Evolutionary conservation across 2,329 filamentous ascomycete genomes (phyloP), one percentile per base, ranked within the genome.

Genomic region (Diaporthe citri): DNA sequence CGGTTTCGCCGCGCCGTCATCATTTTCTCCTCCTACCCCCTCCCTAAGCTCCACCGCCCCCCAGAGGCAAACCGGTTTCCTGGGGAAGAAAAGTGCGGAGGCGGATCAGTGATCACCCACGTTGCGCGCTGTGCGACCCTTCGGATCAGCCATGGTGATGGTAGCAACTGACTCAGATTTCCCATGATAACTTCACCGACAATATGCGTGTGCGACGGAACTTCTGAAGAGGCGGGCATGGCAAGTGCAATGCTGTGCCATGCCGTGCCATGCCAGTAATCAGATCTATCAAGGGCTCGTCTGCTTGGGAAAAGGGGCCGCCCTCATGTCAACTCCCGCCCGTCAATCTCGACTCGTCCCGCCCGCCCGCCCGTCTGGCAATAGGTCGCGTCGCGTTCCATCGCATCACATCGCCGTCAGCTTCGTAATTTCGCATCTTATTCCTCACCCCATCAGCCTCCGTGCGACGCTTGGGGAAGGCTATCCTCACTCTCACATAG

Each of bases 91-190:
- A 7, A 52, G 13, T 67, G 62, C 43, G 62, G 62, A 67, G 62
- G 62, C 62, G 62, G 62, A 52, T 67, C 46, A 41, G 57, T 41
- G 46, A 36, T 67, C 46, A 67, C 31, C 31, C 34, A 51, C 36
- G 28, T 51, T 34, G 28, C 17, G n/a, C 25, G 51, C 43, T 31
- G 71, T 75, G 62, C 60, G 43, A 73, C 74, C 60, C 62, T 25
- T 25, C 34, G 22, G 41, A 51, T 51, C 46, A 67, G 62, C 62
- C 62, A 51, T 67, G 22, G 22, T 36, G 43, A 34, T 28, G 59
- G 36, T 57, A 34, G 57, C 69, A 60, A 67, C 48, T 73, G 74
- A 73, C 71, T 75, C 74, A 75, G 74, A 73, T 64, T 72, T 48
- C 36, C 70, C 22, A 51, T 60, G 48, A 43, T 31, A 25, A 57